Percentiles rank a stretch among this genome's conserved stretches.
Evolutionary conservation across 306 rosid species (phyloP).

Genomic region (Oemleria cerasiformis): DNA sequence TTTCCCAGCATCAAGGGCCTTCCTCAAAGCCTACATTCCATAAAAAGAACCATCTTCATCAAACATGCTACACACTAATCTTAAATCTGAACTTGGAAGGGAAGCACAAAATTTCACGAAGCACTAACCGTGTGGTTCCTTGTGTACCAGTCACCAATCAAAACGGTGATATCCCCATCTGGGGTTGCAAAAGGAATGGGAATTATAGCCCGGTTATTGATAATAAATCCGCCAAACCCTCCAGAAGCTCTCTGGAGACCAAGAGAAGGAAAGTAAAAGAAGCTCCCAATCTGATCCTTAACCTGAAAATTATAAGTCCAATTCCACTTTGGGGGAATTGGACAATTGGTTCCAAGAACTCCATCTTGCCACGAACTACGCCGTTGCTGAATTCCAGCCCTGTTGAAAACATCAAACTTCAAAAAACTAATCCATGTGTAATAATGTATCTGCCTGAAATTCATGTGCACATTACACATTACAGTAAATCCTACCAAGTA

Average conservation of each 20-base stretch:
- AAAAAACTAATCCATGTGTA: slow-evolving; percentile 16
- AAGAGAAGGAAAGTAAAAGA: slow-evolving; percentile 89
- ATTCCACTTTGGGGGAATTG: slow-evolving; percentile 97
- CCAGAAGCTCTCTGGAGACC: slow-evolving; percentile 92
- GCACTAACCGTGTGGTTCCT: slow-evolving; percentile 82
- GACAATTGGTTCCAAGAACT: slow-evolving; percentile 89
- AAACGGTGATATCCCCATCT: slow-evolving; percentile 58
- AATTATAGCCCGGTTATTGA: slow-evolving; percentile 61
- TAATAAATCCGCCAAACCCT: slow-evolving; percentile 78
- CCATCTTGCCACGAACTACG: slow-evolving; percentile 96
- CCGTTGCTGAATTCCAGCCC: slow-evolving; percentile 92
- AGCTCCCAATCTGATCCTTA: slow-evolving; percentile 95
- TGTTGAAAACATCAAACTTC: slow-evolving; percentile 29
- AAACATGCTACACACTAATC: slow-evolving; percentile 8
- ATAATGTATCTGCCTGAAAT: slow-evolving; percentile 13
- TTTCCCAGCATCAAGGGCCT: slow-evolving; percentile 76
- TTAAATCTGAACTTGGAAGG: slow-evolving; percentile 7
- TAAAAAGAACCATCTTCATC: slow-evolving; percentile 22
- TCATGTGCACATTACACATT: slow-evolving; percentile 12
- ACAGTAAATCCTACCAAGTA: slow-evolving; percentile 55
- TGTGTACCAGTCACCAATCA: slow-evolving; percentile 92
- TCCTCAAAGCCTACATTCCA: slow-evolving; percentile 73
- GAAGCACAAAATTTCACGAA: slow-evolving; percentile 14
- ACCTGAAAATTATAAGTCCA: slow-evolving; percentile 97
- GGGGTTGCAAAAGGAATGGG: slow-evolving; percentile 85